A percentile compares a stretch with the other conserved stretches of the same genome.
phyloP scores from a whole-genome alignment of 2,329 filamentous ascomycete genomes.

The Fusarium decemcellulare region DNA sequence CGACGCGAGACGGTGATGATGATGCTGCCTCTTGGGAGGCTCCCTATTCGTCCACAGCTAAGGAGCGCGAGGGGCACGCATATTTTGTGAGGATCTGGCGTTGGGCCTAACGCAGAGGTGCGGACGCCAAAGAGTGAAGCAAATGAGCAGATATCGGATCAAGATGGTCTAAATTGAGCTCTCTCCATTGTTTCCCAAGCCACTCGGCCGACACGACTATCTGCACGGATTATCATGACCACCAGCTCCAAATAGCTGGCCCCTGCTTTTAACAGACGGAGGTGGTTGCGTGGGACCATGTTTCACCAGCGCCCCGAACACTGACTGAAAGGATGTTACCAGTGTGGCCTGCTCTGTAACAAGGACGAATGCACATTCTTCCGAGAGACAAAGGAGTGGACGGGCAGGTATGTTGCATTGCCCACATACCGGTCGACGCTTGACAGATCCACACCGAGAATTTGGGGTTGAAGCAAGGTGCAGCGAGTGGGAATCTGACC shows the following conservation, averaged over 20 bases:
- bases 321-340: conserved; percentile 18
- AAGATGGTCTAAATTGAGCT: conserved; percentile 27
- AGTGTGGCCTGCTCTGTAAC: conserved; percentile 8
- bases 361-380: conserved; percentile 4
- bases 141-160: conserved; percentile 34
- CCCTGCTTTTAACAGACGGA: conserved; percentile 10
- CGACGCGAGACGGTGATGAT: conserved; percentile 28
- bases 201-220: conserved; percentile 38
- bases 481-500: not conserved
- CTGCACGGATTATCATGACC: conserved; percentile 39
- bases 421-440: conserved; percentile 4
- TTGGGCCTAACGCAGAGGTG: conserved; percentile 3
- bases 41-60: conserved; percentile 21
- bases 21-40: conserved; percentile 7
- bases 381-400: conserved; percentile 25
- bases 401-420: conserved; percentile 21
- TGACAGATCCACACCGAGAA: not conserved
- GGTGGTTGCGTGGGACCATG: conserved; percentile 38
- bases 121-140: conserved; percentile 20
- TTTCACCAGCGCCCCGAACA: conserved; percentile 42
- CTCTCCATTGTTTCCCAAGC: conserved; percentile 21
- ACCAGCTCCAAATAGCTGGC: conserved; percentile 15
- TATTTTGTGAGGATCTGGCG: conserved; percentile 19
- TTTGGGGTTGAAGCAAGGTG: conserved; percentile 12
- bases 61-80: conserved; percentile 17